phyloP scores from a whole-genome alignment of 1,284 basidiomycete species.

The Pyrrhoderma lamaoense region DNA sequence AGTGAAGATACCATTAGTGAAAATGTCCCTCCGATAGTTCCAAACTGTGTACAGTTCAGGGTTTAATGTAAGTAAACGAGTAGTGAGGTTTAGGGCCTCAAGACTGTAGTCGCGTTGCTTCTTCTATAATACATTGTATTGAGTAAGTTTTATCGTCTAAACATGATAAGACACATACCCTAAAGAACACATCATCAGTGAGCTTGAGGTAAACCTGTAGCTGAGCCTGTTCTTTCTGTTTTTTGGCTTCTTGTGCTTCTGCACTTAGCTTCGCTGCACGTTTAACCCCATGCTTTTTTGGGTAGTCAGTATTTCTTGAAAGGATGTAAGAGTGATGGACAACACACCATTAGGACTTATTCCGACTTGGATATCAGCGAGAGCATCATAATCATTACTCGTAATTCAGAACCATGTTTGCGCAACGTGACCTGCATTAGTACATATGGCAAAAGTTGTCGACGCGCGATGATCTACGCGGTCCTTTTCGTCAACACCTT shows the following conservation, averaged over 20 bases:
- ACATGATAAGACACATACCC: slow-evolving; percentile 38
- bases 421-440: no score
- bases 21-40: slow-evolving; percentile 83
- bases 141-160: neutral
- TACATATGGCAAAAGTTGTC: neutral
- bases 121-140: slow-evolving; percentile 42
- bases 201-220: slow-evolving; percentile 71
- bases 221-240: slow-evolving; percentile 63
- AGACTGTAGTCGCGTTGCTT: slow-evolving; percentile 53
- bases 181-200: slow-evolving; percentile 54
- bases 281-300: slow-evolving; percentile 72
- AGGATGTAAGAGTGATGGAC: no score
- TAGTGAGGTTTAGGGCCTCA: slow-evolving; percentile 68
- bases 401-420: neutral
- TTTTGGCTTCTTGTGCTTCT: slow-evolving; percentile 60
- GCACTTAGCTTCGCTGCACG: slow-evolving; percentile 49
- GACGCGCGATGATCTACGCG: no score
- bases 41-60: slow-evolving; percentile 91
- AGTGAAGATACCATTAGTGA: slow-evolving; percentile 68
- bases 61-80: slow-evolving; percentile 71
- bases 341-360: no score
- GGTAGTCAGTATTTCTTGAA: no score
- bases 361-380: no score
- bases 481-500: neutral
- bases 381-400: no score